Evolutionary conservation across 306 rosid genomes (phyloP).

Genomic region (Clitoria ternatea): DNA sequence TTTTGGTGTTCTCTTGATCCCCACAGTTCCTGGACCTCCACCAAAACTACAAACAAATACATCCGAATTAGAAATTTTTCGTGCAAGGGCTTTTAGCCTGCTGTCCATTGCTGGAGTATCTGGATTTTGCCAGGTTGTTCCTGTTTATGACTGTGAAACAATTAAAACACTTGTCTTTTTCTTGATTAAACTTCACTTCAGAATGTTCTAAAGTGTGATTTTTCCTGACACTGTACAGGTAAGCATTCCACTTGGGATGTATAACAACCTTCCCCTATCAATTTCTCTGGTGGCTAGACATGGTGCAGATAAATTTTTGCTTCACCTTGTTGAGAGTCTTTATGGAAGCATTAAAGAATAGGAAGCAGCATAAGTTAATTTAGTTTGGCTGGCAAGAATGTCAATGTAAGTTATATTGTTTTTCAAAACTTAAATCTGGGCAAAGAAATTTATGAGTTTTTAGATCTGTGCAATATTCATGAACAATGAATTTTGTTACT

Average conservation of each 20-base stretch:
- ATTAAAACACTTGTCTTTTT: background rate
- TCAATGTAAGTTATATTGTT: background rate
- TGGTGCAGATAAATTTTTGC: conserved; percentile 78
- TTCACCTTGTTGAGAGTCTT: conserved; percentile 61
- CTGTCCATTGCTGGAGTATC: conserved; percentile 85
- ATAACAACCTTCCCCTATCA: conserved; percentile 60
- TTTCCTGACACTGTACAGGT: conserved; percentile 43
- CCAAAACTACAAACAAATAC: conserved; percentile 59
- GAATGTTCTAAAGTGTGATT: background rate
- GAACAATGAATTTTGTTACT: background rate
- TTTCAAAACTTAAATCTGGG: background rate
- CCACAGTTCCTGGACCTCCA: conserved; percentile 86
- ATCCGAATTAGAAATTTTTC: conserved; percentile 48
- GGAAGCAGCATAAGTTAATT: conserved; percentile 15
- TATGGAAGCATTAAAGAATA: conserved; percentile 43
- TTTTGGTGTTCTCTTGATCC: conserved; percentile 69
- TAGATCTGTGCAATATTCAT: background rate
- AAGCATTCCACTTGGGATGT: conserved; percentile 69
- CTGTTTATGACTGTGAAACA: background rate
- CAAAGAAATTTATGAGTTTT: background rate
- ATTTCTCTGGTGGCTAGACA: conserved; percentile 72
- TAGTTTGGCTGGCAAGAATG: background rate
- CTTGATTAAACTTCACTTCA: background rate
- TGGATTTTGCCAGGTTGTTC: conserved; percentile 80
- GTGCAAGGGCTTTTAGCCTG: conserved; percentile 65